Evolutionary conservation across 495 filamentous ascomycete genomes (phyloP).

Genomic region (Aspergillus incahuasiensis): DNA sequence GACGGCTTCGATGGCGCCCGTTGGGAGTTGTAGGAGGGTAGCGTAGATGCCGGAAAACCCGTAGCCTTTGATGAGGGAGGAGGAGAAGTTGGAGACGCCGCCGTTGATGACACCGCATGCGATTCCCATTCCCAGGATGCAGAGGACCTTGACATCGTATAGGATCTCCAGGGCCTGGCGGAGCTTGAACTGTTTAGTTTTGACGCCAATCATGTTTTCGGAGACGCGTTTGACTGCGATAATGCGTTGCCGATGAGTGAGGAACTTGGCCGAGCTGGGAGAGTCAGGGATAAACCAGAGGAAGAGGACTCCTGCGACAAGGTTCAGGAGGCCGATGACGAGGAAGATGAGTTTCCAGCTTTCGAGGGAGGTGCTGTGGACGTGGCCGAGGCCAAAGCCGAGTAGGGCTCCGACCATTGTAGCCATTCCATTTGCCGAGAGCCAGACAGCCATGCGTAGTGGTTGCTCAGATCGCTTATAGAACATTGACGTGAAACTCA

Average conservation of each 20-base stretch:
- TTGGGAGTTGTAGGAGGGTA: slow-evolving; percentile 43
- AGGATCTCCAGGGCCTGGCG: slow-evolving; percentile 36
- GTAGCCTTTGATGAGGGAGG: slow-evolving; percentile 43
- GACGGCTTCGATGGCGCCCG: slow-evolving; percentile 40
- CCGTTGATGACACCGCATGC: slow-evolving; percentile 43
- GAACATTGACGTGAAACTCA: slow-evolving; percentile 62
- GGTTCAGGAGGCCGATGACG: slow-evolving; percentile 47
- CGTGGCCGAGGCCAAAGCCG: slow-evolving; percentile 50
- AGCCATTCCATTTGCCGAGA: slow-evolving; percentile 56
- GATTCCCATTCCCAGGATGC: slow-evolving; percentile 32
- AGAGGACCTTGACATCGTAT: slow-evolving; percentile 37
- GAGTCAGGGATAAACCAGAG: slow-evolving; percentile 40
- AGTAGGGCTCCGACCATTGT: slow-evolving; percentile 50
- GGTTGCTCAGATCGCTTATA: slow-evolving; percentile 65
- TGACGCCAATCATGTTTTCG: slow-evolving; percentile 49
- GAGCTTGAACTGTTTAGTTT: slow-evolving; percentile 33
- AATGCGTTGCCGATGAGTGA: slow-evolving; percentile 40
- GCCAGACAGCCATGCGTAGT: slow-evolving; percentile 58
- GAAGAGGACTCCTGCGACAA: slow-evolving; percentile 39
- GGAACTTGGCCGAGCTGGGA: slow-evolving; percentile 35
- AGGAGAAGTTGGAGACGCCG: slow-evolving; percentile 43
- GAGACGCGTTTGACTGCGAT: slow-evolving; percentile 40
- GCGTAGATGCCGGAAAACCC: slow-evolving; percentile 35
- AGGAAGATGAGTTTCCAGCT: slow-evolving; percentile 57
- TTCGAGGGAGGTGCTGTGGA: slow-evolving; percentile 33